Percentiles rank a stretch among this genome's conserved stretches.
Evolutionary conservation across 2,329 filamentous ascomycete genomes (phyloP).

Genomic region (Botryotinia convoluta): DNA sequence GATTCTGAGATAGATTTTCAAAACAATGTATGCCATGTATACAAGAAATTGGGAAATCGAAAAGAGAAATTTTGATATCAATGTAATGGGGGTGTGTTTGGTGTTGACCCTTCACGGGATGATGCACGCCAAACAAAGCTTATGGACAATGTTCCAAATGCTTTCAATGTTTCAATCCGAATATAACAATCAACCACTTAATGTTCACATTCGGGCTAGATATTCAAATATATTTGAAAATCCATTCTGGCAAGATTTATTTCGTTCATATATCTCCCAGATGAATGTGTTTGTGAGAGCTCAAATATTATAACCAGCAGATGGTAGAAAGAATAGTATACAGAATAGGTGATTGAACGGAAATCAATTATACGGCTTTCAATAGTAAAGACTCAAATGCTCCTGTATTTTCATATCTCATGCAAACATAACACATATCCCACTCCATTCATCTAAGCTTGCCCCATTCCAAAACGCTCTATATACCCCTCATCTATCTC

Average conservation of each 20-base stretch:
- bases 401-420: constrained; percentile 16
- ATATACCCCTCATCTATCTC: not conserved
- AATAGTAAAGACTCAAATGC: not conserved
- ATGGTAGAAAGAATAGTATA: not conserved
- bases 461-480: not conserved
- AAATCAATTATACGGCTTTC: not conserved
- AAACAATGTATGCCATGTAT: not conserved
- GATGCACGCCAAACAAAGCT: not conserved
- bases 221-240: not conserved
- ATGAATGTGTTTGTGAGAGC: not conserved
- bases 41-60: not conserved
- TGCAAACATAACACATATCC: constrained; percentile 14
- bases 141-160: not conserved
- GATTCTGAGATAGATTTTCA: not conserved
- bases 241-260: not conserved
- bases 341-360: not conserved
- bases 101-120: not conserved
- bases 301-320: not conserved
- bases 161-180: not conserved
- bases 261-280: not conserved
- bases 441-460: not conserved
- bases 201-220: not conserved
- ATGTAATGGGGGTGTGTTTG: not conserved
- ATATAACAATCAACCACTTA: not conserved
- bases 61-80: not conserved